Evolutionary conservation across 179 eudicot species (phyloP).

Genomic region (Camellia oleifera): DNA sequence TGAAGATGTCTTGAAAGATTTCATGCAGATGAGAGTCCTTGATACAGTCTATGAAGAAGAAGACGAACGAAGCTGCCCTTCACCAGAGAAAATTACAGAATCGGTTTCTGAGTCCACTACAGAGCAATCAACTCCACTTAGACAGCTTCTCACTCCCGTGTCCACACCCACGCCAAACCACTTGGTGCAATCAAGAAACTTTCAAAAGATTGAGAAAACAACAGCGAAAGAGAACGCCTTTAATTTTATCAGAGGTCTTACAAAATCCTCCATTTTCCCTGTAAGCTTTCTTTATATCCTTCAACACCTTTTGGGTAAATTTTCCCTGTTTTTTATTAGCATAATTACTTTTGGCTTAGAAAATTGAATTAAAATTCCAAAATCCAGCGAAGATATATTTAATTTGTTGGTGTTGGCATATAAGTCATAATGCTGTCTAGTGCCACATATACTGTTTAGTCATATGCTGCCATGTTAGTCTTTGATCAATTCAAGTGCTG

Average conservation of each 20-base stretch:
- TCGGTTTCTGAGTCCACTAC: neutral
- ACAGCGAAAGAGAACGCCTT: neutral
- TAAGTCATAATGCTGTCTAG: too few species aligned
- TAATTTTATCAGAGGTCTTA: neutral
- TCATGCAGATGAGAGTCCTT: conserved; percentile 17
- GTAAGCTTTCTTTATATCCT: neutral
- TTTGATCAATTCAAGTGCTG: neutral
- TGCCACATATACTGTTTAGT: too few species aligned
- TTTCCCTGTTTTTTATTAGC: too few species aligned
- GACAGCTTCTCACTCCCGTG: neutral
- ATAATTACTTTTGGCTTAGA: too few species aligned
- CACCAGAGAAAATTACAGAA: neutral
- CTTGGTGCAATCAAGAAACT: conserved; percentile 4
- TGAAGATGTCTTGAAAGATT: conserved; percentile 11
- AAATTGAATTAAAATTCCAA: too few species aligned
- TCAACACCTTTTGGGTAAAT: neutral
- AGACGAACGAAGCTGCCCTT: conserved; percentile 13
- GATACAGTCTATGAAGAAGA: conserved; percentile 16
- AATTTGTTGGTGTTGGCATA: too few species aligned
- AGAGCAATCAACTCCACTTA: conserved; percentile 3
- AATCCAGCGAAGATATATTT: too few species aligned
- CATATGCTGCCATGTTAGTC: too few species aligned
- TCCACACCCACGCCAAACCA: neutral
- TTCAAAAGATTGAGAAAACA: conserved; percentile 11
- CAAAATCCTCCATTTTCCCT: conserved; percentile 7